Evolutionary conservation across 805 yeast genomes (phyloP).

Genomic region (Cyberlindnera bimundalis): DNA sequence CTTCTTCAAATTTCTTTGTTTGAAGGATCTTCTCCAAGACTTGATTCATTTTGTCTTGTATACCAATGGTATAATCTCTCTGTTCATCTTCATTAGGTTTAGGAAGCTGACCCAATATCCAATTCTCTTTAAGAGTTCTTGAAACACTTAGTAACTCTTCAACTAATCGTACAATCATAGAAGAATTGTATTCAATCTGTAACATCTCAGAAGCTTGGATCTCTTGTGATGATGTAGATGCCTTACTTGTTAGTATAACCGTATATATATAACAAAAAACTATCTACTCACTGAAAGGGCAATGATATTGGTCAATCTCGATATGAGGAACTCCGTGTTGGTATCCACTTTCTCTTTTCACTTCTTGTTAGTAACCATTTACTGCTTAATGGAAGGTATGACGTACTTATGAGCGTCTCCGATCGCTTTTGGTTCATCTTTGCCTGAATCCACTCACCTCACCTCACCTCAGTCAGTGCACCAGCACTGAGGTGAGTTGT

Average conservation of each 20-base stretch:
- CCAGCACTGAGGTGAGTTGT: too few species aligned
- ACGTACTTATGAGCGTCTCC: constrained; percentile 36
- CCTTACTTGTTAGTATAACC: constrained; percentile 12
- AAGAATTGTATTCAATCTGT: constrained; percentile 51
- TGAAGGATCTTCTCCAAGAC: constrained; percentile 12
- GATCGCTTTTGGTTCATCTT: constrained; percentile 44
- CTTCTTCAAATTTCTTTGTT: constrained; percentile 11
- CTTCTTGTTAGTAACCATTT: background rate
- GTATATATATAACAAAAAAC: background rate
- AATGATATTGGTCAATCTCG: constrained; percentile 50
- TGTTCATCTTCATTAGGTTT: constrained; percentile 22
- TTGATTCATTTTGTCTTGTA: constrained; percentile 10
- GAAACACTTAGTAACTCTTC: constrained; percentile 51
- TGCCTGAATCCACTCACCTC: too few species aligned
- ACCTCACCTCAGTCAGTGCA: too few species aligned
- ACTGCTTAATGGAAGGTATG: constrained; percentile 16
- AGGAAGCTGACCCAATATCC: constrained; percentile 55
- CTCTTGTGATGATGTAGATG: constrained; percentile 32
- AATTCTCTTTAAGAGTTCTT: constrained; percentile 47
- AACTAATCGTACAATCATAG: constrained; percentile 47
- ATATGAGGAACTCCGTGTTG: constrained; percentile 47
- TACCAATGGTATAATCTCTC: constrained; percentile 6
- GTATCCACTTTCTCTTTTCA: constrained; percentile 45
- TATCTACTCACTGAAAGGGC: constrained; percentile 38
- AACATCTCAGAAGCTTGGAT: constrained; percentile 49